phyloP scores from a whole-genome alignment of 768 basidiomycete species.

The Baorangia bicolor region DNA sequence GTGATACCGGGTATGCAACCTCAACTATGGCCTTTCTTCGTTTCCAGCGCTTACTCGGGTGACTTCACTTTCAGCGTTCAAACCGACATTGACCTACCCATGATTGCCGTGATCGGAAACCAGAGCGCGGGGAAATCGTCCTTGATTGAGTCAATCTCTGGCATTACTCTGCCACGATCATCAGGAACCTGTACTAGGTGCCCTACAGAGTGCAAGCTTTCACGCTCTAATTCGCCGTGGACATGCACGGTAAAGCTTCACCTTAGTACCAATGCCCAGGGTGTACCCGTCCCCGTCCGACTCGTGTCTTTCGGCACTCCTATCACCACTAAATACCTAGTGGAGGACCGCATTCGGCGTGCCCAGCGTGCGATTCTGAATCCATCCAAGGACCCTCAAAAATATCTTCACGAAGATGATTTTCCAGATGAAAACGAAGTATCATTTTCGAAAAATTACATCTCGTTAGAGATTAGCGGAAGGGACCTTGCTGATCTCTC shows the following conservation, averaged over 20 bases:
- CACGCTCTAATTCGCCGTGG: background rate
- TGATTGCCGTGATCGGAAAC: conserved; percentile 2
- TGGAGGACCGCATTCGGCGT: conserved; percentile 1
- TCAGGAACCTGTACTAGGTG: too few species aligned
- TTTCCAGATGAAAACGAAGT: background rate
- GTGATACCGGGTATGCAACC: conserved; percentile 55
- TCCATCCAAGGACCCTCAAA: background rate
- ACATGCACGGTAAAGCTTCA: background rate
- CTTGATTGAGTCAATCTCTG: background rate
- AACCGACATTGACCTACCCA: conserved; percentile 3
- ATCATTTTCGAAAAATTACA: conserved; percentile 4
- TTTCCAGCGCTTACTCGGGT: background rate
- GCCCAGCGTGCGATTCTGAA: conserved; percentile 2
- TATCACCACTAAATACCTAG: background rate
- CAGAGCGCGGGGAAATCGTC: too few species aligned
- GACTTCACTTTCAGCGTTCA: background rate
- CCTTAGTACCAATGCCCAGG: background rate
- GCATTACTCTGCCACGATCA: conserved; percentile 1
- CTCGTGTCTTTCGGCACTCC: background rate
- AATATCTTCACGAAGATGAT: background rate
- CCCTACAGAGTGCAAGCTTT: too few species aligned
- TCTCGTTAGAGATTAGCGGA: background rate
- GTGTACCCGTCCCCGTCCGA: background rate
- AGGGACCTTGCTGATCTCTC: conserved; percentile 2
- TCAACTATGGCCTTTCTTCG: too few species aligned